Percentiles rank a stretch among this genome's conserved stretches.
These are phyloP conservation scores for Crithidia thermophila DNA, from an alignment of 208 protist species.

Conservation along the genomic window DNA sequence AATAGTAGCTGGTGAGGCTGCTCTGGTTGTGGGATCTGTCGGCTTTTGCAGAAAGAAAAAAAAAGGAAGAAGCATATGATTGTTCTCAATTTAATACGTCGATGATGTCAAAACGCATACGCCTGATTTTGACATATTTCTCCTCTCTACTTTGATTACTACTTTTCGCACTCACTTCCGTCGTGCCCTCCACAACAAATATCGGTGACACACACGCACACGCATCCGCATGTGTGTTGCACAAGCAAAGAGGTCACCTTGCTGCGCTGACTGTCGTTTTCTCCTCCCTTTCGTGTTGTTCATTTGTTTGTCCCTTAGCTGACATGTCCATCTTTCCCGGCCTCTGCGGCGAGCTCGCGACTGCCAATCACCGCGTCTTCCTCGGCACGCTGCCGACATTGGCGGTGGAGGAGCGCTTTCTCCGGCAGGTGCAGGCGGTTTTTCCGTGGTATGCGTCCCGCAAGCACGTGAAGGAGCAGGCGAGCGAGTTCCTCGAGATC, in stretches of 20 bases:
- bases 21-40: no score
- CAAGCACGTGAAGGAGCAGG: constrained; percentile 88
- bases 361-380: constrained; percentile 75
- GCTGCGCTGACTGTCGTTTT: not conserved
- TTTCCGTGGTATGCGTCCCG: constrained; percentile 85
- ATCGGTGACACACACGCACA: not conserved
- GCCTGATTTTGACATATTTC: no score
- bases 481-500: constrained; percentile 89
- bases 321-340: constrained; percentile 76
- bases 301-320: constrained; percentile 1
- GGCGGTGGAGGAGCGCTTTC: constrained; percentile 74
- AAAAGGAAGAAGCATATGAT: no score
- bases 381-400: constrained; percentile 76
- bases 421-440: constrained; percentile 81
- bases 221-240: not conserved
- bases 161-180: not conserved
- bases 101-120: no score
- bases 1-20: no score
- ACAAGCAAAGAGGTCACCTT: no score
- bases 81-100: no score
- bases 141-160: not conserved
- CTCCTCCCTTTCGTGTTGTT: constrained; percentile 2
- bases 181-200: no score
- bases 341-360: constrained; percentile 78
- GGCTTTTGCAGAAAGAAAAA: not conserved